Evolutionary conservation across 2,329 filamentous ascomycete species (phyloP), one percentile per base, ranked within the genome.

Genomic region (Trichoderma polysporum): DNA sequence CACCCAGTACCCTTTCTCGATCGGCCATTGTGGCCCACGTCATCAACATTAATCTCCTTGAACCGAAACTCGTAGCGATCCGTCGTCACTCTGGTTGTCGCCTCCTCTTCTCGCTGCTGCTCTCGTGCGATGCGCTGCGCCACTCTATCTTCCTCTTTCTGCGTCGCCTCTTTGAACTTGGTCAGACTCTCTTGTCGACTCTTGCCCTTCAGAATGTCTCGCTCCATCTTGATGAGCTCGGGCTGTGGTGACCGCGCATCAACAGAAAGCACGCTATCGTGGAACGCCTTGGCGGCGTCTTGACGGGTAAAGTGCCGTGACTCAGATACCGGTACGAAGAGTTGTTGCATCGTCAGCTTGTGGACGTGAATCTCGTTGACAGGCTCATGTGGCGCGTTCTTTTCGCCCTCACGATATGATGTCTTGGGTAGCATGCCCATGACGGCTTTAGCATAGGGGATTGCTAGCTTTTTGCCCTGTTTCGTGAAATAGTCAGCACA

Each of bases 391-490:
- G 81, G 78, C 19, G 57, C 29, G 4, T 77, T 76, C 78, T 80
- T 86, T 80, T 72, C 83, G 74, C 71, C 82, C 74, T 64, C 83
- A 82, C 68, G 84, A 78, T 74, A 89, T 76, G 80, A 80, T n/a
- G 88, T 91, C 64, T 84, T 85, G 2, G 93, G 93, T 5, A 98
- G 82, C 93, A 97, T 97, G 37, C 82, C 80, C 72, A 92, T 83
- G 27, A 98, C 84, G 12, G 93, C 91, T 66, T 86, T 85, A 27
- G 90, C 85, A 77, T 97, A 97, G 13, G 92, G 90, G 29, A 81
- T 84, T 2, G 93, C 93, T 41, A 97, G 80, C 68, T 83, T 85
- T 82, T 94, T 93, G 66, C 88, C 88, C 94, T 97, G 68, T 72
- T 63, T 58, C 19, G 9, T 39, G n/a, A 7, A 17, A 33, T 27